Base-by-base conservation (phyloP, 192 early-diverging fungal species). In the Rhizoclosmatium sp. region DNA sequence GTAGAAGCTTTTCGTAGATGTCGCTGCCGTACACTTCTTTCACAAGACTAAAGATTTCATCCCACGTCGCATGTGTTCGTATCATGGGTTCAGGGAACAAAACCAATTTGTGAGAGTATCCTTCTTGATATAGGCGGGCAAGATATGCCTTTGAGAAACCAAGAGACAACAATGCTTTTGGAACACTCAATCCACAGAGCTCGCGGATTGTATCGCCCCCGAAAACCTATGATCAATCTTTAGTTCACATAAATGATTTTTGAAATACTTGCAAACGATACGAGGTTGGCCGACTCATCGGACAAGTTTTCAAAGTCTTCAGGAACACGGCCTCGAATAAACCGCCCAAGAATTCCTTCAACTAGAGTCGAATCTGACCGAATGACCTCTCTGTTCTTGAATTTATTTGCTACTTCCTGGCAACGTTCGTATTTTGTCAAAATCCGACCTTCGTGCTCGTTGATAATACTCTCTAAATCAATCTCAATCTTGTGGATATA, bases 161-260 rank as follows among this genome's bases (percentile, higher is more conserved):
- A 16, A 71, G 54, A 7, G 69, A 54, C 3, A 71, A 54, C 7
- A 56, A 4, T 4, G 69, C 69, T 71, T 71, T 49, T 5, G 69
- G 31, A 4, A 31, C 69, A 39, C 19, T 54, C 47, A 54, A 21
- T 10, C 69, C 69, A 47, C 47, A 56, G 51, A 71, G 56, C 12
- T 14, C 19, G 4, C 54, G 69, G 40, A 71, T 71, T 31, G 69
- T 71, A 47, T 71, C 69, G 69, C 69, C 51, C 14, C 69, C 69
- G 56, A 71, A 71, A 39, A 71, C 69, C 69, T 71, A 14, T 14
- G 12, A 14, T 69, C 21, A 14, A 5, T 42, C 19, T 44, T 23
- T 69, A 7, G 4, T 21, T 7, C 9, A 4, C 46, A 69, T 7
- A 41, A 42, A 69, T n/a, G 10, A 69, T 7, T 47, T 0, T 14